These are phyloP conservation scores for Picochlorum costavermella DNA, from an alignment of 139 green algal genomes.

Conservation along the genomic window DNA sequence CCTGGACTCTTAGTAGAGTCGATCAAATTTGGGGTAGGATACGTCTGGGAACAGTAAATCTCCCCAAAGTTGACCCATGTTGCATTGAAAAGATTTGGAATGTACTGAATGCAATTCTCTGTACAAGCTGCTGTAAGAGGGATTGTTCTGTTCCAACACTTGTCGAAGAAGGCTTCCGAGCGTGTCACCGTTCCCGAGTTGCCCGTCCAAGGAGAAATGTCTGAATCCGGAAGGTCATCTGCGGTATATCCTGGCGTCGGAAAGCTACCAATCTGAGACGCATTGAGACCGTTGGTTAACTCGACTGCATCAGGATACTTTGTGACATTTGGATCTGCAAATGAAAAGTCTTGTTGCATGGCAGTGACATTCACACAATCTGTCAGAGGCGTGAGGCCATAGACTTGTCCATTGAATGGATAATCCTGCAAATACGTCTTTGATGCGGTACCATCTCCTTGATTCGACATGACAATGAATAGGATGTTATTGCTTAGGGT, in stretches of 20 bases:
- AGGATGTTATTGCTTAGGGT: too few relatives aligned
- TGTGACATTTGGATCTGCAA: neutral
- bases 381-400: neutral
- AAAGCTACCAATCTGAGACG: neutral
- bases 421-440: neutral
- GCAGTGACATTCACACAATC: neutral
- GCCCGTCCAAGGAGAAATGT: neutral
- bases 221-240: neutral
- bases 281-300: neutral
- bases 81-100: neutral
- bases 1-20: neutral
- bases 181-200: neutral
- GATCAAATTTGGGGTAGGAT: neutral
- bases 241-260: neutral
- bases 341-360: neutral
- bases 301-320: neutral
- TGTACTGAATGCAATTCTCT: neutral
- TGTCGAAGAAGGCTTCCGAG: neutral
- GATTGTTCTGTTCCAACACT: conserved; percentile 1
- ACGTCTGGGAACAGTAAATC: neutral
- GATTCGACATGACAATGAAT: too few relatives aligned
- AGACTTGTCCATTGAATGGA: neutral
- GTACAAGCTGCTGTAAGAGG: neutral
- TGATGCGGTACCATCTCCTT: neutral
- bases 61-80: neutral